Percentiles rank a stretch among this genome's conserved stretches.
Conservation (phyloP, 352 stramenopile species). For the Pilasporangium apinafurcum region DNA sequence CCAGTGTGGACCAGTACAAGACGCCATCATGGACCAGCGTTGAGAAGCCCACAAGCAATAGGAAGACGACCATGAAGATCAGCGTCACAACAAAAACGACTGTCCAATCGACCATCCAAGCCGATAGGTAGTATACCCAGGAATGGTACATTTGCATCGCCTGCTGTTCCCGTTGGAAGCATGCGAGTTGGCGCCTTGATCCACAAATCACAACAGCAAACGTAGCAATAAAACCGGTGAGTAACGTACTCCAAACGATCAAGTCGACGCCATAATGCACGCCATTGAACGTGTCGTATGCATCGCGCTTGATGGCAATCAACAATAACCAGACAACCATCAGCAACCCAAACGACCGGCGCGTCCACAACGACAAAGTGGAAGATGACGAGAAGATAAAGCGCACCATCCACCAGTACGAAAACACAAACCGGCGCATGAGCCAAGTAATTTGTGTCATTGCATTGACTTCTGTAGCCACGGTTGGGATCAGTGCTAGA, state of each 20-base stretch:
- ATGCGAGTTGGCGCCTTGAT: conserved; percentile 57
- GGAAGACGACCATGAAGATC: conserved; percentile 16
- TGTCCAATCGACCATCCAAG: conserved; percentile 46
- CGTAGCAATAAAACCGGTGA: conserved; percentile 56
- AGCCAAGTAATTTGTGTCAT: conserved; percentile 18
- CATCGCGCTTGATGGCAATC: conserved; percentile 1
- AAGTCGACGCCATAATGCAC: conserved; percentile 30
- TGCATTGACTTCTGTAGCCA: conserved; percentile 1
- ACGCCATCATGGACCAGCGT: conserved; percentile 2
- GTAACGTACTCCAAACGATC: conserved; percentile 69
- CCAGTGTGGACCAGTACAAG: conserved; percentile 11
- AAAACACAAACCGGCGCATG: conserved; percentile 25
- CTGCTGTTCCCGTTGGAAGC: conserved; percentile 81
- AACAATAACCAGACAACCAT: conserved; percentile 40
- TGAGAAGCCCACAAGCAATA: conserved; percentile 14
- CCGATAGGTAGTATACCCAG: conserved; percentile 39
- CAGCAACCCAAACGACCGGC: conserved; percentile 31
- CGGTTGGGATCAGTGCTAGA: conserved; percentile 1
- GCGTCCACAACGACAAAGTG: conserved; percentile 48
- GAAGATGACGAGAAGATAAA: too few relatives aligned
- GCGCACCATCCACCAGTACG: conserved; percentile 47
- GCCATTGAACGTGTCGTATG: conserved; percentile 15
- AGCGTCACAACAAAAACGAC: conserved; percentile 8
- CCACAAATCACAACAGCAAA: conserved; percentile 52
- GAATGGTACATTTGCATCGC: conserved; percentile 61